Percentiles rank a stretch among this genome's conserved stretches.
These are phyloP conservation scores for Boletus patriciae DNA, from an alignment of 768 basidiomycete genomes.

Conservation along the genomic window DNA sequence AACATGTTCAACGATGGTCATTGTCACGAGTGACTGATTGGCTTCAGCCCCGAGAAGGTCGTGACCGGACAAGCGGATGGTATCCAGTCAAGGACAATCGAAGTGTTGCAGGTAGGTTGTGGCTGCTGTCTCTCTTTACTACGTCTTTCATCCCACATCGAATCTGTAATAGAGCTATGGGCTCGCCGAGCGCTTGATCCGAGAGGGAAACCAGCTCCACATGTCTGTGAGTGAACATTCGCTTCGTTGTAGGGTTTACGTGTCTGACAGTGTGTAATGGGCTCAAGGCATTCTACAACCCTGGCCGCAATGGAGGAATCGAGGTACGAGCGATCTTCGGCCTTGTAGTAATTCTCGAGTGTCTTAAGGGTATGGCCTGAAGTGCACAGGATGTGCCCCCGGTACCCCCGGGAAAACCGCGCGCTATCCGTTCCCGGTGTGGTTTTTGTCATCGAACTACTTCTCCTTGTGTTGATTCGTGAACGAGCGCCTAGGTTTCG, in stretches of 20 bases:
- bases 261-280: background rate
- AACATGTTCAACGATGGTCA: background rate
- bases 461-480: background rate
- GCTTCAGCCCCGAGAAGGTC: conserved; percentile 40
- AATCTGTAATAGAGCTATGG: conserved; percentile 63
- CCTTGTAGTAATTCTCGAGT: background rate
- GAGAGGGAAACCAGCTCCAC: conserved; percentile 67
- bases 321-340: conserved; percentile 41
- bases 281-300: conserved; percentile 72
- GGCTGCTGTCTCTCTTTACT: background rate
- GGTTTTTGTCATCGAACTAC: background rate
- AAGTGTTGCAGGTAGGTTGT: conserved; percentile 47
- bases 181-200: conserved; percentile 60
- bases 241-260: background rate
- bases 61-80: conserved; percentile 55
- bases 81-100: conserved; percentile 54
- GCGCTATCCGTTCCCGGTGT: conserved; percentile 70
- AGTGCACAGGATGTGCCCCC: conserved; percentile 63
- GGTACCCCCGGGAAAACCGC: conserved; percentile 63
- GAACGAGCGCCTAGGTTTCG: conserved; percentile 24
- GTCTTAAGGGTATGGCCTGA: conserved; percentile 1
- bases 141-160: background rate
- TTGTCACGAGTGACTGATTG: background rate
- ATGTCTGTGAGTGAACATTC: conserved; percentile 51
- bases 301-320: conserved; percentile 57